These are phyloP conservation scores for Coelastrella sp. DNA, from an alignment of 139 green algal species.

Conservation along the genomic window DNA sequence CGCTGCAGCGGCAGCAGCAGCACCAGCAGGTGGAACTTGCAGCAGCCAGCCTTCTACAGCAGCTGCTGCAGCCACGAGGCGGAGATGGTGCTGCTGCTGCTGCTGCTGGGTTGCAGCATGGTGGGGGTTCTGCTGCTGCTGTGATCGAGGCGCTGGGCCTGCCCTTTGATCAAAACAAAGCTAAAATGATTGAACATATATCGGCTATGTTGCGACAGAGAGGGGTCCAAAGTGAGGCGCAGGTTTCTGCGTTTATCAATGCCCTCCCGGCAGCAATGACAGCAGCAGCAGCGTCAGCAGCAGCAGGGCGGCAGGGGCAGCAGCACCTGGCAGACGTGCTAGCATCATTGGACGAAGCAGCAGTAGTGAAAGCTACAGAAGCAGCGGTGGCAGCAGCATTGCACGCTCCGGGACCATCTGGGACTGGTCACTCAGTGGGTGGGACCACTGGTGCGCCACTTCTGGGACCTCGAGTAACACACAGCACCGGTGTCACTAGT, in stretches of 20 bases:
- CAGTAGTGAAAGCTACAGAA: constrained; percentile 24
- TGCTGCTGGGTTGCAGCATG: background rate
- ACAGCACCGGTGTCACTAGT: background rate
- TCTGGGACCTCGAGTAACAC: background rate
- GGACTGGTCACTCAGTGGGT: no score
- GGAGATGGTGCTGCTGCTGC: background rate
- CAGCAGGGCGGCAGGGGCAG: background rate
- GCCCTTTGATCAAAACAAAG: constrained; percentile 15
- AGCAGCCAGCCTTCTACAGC: constrained; percentile 14
- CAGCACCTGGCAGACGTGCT: constrained; percentile 15
- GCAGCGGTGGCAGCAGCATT: constrained; percentile 25
- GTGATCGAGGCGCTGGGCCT: constrained; percentile 33
- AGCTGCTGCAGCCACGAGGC: constrained; percentile 7
- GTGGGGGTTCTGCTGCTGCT: constrained; percentile 11
- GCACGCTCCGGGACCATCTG: background rate
- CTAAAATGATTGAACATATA: constrained; percentile 24
- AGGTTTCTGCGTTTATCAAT: constrained; percentile 35
- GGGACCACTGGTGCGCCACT: no score
- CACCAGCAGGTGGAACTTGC: constrained; percentile 32
- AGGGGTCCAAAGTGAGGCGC: constrained; percentile 8
- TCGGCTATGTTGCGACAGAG: constrained; percentile 15
- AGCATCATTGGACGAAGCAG: constrained; percentile 14
- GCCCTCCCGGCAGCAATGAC: constrained; percentile 17
- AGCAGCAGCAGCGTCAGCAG: constrained; percentile 6
- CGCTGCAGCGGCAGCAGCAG: background rate